These are phyloP conservation scores for Spathaspora jeffriesii DNA, from an alignment of 1,139 yeast genomes.

Conservation along the genomic window DNA sequence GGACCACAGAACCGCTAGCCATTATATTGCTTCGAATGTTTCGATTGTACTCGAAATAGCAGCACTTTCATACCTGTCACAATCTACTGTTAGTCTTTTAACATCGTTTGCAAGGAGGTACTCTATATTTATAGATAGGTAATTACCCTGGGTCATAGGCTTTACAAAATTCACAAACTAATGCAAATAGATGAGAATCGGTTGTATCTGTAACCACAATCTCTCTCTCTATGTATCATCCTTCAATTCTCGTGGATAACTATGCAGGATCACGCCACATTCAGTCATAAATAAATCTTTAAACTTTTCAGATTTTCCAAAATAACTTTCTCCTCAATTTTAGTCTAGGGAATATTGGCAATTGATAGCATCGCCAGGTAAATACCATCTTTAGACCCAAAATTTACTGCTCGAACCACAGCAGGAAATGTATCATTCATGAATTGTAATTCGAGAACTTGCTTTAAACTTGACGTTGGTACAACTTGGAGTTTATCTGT, in stretches of 20 bases:
- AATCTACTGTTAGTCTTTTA: too few species aligned
- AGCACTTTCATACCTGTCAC: too few species aligned
- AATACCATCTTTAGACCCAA: conserved; percentile 63
- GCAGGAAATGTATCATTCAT: conserved; percentile 38
- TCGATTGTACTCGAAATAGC: too few species aligned
- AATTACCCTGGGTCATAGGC: too few species aligned
- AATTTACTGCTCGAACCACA: conserved; percentile 48
- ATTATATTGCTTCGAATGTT: too few species aligned
- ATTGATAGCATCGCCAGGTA: conserved; percentile 59
- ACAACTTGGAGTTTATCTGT: conserved; percentile 10
- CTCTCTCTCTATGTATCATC: conserved; percentile 62
- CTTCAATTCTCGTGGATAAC: conserved; percentile 50
- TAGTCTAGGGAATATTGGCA: conserved; percentile 54
- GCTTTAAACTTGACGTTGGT: conserved; percentile 9
- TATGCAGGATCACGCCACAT: conserved; percentile 46
- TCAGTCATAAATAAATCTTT: conserved; percentile 49
- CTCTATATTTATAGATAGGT: too few species aligned
- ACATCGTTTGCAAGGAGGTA: too few species aligned
- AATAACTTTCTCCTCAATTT: conserved; percentile 47
- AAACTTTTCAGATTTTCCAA: conserved; percentile 30
- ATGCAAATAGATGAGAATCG: conserved; percentile 61
- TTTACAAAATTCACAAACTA: conserved; percentile 94
- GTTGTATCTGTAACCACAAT: conserved; percentile 44
- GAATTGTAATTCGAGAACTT: conserved; percentile 29
- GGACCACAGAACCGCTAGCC: too few species aligned